Percentiles rank a stretch among this genome's conserved stretches.
Conservation (phyloP, 495 filamentous ascomycete species). For the Trichoderma virens region DNA sequence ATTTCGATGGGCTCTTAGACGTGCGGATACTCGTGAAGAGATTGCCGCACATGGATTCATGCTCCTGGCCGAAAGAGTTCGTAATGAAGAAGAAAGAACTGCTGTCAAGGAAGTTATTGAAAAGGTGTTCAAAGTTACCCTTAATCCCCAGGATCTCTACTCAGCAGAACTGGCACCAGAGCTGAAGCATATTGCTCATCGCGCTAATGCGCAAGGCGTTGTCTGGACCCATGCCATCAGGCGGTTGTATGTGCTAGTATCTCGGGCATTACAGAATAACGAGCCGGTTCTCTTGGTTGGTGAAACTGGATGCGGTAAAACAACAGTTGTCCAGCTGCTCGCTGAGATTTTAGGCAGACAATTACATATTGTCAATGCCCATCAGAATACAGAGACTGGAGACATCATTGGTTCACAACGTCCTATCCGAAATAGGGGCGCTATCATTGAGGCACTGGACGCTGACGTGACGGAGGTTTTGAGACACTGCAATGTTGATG, state of each 20-base stretch:
- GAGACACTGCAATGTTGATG: conserved; percentile 21
- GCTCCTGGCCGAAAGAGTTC: conserved; percentile 87
- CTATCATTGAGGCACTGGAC: conserved; percentile 56
- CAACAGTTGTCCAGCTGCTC: conserved; percentile 87
- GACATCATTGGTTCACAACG: conserved; percentile 95
- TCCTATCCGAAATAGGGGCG: conserved; percentile 75
- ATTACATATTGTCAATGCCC: conserved; percentile 87
- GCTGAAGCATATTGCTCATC: conserved; percentile 43
- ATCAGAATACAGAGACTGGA: conserved; percentile 94
- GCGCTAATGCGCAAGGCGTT: conserved; percentile 48
- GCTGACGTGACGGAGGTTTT: conserved; percentile 51
- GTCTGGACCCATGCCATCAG: conserved; percentile 96
- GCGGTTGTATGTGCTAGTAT: conserved; percentile 76
- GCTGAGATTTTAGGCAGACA: conserved; percentile 67
- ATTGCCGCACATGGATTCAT: conserved; percentile 91
- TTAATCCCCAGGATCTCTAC: conserved; percentile 70
- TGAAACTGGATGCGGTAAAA: conserved; percentile 97
- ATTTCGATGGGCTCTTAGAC: conserved; percentile 90
- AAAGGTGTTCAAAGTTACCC: conserved; percentile 77
- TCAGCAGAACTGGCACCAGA: conserved; percentile 44
- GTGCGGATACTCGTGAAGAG: conserved; percentile 76
- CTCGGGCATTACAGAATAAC: conserved; percentile 75
- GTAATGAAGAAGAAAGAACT: conserved; percentile 77
- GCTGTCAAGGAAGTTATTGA: conserved; percentile 87
- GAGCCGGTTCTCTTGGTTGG: conserved; percentile 93